Evolutionary conservation across 1,139 yeast species (phyloP).

Genomic region (Candida gigantensis): DNA sequence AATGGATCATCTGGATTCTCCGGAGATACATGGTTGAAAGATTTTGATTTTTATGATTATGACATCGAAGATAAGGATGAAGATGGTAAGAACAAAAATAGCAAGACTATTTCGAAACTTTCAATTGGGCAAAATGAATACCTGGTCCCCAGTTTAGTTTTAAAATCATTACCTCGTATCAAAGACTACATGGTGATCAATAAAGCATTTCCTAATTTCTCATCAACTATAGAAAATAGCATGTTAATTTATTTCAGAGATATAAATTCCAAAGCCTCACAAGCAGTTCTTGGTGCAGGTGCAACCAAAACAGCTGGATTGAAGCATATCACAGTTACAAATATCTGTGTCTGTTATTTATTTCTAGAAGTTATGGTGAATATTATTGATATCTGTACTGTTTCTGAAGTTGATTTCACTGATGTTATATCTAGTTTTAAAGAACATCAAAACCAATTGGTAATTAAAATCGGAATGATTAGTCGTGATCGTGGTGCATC

Average conservation of each 20-base stretch:
- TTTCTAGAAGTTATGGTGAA: slow-evolving; percentile 44
- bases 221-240: slow-evolving; percentile 37
- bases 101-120: slow-evolving; percentile 25
- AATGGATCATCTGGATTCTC: slow-evolving; percentile 26
- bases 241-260: slow-evolving; percentile 53
- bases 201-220: slow-evolving; percentile 48
- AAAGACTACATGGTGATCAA: slow-evolving; percentile 52
- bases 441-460: slow-evolving; percentile 69
- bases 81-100: slow-evolving; percentile 4
- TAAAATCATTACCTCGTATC: slow-evolving; percentile 35
- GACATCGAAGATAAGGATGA: slow-evolving; percentile 10
- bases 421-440: slow-evolving; percentile 39
- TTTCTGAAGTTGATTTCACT: slow-evolving; percentile 26
- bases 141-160: slow-evolving; percentile 46
- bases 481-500: slow-evolving; percentile 62
- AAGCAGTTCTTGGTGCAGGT: slow-evolving; percentile 73
- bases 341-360: slow-evolving; percentile 66
- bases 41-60: slow-evolving; percentile 31
- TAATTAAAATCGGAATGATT: slow-evolving; percentile 62
- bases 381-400: slow-evolving; percentile 21
- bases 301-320: slow-evolving; percentile 77
- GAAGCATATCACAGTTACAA: slow-evolving; percentile 62
- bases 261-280: slow-evolving; percentile 57
- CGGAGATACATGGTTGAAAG: slow-evolving; percentile 49
- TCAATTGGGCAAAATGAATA: slow-evolving; percentile 39